A percentile compares a stretch with the other conserved stretches of the same genome.
phyloP scores from a whole-genome alignment of 2,329 filamentous ascomycete genomes.

The Dothidotthia symphoricarpi region DNA sequence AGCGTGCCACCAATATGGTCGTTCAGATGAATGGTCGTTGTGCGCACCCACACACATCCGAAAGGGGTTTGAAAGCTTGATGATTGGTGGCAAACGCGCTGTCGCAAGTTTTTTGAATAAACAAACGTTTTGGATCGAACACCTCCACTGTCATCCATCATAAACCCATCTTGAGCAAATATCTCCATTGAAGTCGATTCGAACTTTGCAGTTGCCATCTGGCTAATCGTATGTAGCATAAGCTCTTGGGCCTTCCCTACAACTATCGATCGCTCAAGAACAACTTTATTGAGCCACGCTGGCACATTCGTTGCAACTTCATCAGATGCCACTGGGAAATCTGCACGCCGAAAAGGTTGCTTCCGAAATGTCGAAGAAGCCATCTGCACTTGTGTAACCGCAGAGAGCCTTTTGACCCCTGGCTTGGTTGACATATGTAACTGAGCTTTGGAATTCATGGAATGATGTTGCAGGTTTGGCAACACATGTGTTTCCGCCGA shows the following conservation, averaged over 20 bases:
- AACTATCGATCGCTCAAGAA: too few relatives aligned
- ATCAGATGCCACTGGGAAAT: too few relatives aligned
- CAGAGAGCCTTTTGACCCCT: too few relatives aligned
- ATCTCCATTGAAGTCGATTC: slow-evolving; percentile 12
- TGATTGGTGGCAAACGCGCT: slow-evolving; percentile 3
- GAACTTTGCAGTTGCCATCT: slow-evolving; percentile 9
- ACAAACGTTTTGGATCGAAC: slow-evolving; percentile 11
- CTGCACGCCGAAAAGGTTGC: too few relatives aligned
- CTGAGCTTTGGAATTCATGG: too few relatives aligned
- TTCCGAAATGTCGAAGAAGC: too few relatives aligned
- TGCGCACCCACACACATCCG: slow-evolving; percentile 9
- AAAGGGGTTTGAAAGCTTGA: slow-evolving; percentile 6
- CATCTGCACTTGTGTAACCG: too few relatives aligned
- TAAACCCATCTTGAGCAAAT: slow-evolving; percentile 14
- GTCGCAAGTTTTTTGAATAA: slow-evolving; percentile 6
- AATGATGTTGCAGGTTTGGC: neutral
- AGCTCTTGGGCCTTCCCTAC: slow-evolving; percentile 7
- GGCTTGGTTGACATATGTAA: too few relatives aligned
- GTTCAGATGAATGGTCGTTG: slow-evolving; percentile 1
- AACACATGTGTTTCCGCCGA: neutral
- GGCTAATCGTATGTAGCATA: slow-evolving; percentile 10
- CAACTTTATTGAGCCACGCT: too few relatives aligned
- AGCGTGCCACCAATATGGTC: neutral
- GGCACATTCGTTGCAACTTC: too few relatives aligned
- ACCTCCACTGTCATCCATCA: slow-evolving; percentile 12